Evolutionary conservation across 192 early-diverging fungal genomes (phyloP).

Genomic region (Spinellus fusiger): DNA sequence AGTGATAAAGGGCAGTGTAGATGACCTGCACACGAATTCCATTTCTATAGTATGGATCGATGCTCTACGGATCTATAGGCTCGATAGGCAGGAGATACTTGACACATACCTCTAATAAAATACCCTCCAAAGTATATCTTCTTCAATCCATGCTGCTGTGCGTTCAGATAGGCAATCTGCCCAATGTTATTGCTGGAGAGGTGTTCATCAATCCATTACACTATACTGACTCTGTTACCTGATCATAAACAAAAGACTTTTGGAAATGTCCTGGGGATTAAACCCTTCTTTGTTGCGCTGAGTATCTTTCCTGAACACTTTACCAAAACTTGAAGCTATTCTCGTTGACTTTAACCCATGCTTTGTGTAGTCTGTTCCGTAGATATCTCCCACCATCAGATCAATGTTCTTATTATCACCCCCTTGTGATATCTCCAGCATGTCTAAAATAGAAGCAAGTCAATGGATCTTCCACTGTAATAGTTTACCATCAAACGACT

Average conservation of each 20-base stretch:
- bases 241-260: slow-evolving; percentile 91
- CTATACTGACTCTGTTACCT: slow-evolving; percentile 37
- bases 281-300: slow-evolving; percentile 55
- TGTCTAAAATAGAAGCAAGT: slow-evolving; percentile 36
- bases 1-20: neutral
- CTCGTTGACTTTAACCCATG: slow-evolving; percentile 90
- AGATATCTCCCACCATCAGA: slow-evolving; percentile 93
- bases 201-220: neutral
- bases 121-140: slow-evolving; percentile 97
- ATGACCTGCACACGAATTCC: too few species aligned
- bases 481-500: slow-evolving; percentile 74
- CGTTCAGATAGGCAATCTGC: slow-evolving; percentile 97
- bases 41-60: too few species aligned
- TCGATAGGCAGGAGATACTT: neutral
- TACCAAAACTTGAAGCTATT: slow-evolving; percentile 94
- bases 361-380: slow-evolving; percentile 83
- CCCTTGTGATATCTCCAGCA: slow-evolving; percentile 78
- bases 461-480: neutral
- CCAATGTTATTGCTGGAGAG: slow-evolving; percentile 90
- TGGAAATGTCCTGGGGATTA: slow-evolving; percentile 75
- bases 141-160: slow-evolving; percentile 80
- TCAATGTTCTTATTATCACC: slow-evolving; percentile 92
- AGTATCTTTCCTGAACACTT: slow-evolving; percentile 86
- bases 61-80: too few species aligned
- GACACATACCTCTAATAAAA: slow-evolving; percentile 77